These are phyloP conservation scores for Aspergillus ruber DNA, from an alignment of 2,329 filamentous ascomycete genomes.

Conservation along the genomic window DNA sequence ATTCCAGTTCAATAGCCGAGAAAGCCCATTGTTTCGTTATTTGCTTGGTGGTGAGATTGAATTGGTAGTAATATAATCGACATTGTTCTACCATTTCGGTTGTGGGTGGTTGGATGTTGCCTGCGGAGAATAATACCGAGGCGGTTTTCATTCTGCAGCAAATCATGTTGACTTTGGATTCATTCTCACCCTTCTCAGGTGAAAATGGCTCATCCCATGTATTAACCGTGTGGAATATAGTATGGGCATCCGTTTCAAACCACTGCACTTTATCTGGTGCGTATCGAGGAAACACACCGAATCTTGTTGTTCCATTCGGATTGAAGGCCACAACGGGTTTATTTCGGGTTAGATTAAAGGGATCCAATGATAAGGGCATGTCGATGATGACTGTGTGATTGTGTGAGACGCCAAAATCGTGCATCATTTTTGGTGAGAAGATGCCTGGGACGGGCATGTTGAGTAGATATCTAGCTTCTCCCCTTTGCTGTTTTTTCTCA, in stretches of 20 bases:
- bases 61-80: slow-evolving; percentile 63
- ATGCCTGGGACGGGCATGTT: slow-evolving; percentile 56
- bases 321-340: slow-evolving; percentile 55
- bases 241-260: slow-evolving; percentile 62
- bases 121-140: slow-evolving; percentile 58
- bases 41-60: slow-evolving; percentile 27
- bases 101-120: slow-evolving; percentile 54
- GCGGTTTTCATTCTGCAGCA: slow-evolving; percentile 62
- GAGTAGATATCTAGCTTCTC: slow-evolving; percentile 22
- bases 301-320: slow-evolving; percentile 51
- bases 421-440: slow-evolving; percentile 64
- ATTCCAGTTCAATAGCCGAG: slow-evolving; percentile 61
- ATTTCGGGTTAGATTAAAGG: slow-evolving; percentile 35
- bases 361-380: slow-evolving; percentile 60
- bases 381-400: slow-evolving; percentile 62
- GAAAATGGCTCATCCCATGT: slow-evolving; percentile 52
- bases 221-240: slow-evolving; percentile 67
- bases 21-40: slow-evolving; percentile 61
- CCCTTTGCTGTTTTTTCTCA: slow-evolving; percentile 8
- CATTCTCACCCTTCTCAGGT: slow-evolving; percentile 14
- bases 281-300: slow-evolving; percentile 61
- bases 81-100: slow-evolving; percentile 53
- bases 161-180: slow-evolving; percentile 53
- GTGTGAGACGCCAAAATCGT: slow-evolving; percentile 64
- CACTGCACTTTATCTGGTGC: slow-evolving; percentile 53